Conservation (phyloP, 805 yeast species). For the Myxozyma mucilagina region DNA sequence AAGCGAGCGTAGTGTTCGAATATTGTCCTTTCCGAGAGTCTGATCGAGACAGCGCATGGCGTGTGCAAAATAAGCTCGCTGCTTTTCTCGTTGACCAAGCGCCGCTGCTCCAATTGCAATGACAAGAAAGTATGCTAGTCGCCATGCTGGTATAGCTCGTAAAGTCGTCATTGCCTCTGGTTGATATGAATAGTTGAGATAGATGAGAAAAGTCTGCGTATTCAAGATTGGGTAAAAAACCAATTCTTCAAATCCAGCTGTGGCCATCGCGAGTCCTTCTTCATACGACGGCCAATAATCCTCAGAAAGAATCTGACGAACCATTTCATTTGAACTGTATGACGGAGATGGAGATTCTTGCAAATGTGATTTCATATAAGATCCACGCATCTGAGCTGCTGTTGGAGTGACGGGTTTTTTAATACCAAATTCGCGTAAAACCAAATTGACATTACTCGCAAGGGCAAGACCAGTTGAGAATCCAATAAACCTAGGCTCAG, state of each 20-base stretch:
- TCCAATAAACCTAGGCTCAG: constrained; percentile 29
- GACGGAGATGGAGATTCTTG: neutral
- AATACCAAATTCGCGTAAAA: constrained; percentile 12
- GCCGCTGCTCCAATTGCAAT: constrained; percentile 27
- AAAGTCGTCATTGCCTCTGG: constrained; percentile 4
- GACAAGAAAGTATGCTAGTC: constrained; percentile 9
- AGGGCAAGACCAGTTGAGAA: constrained; percentile 24
- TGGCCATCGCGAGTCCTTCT: constrained; percentile 6
- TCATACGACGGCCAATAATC: constrained; percentile 21
- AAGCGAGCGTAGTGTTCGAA: constrained; percentile 17
- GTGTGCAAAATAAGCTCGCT: constrained; percentile 10
- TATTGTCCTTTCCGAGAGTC: constrained; percentile 12
- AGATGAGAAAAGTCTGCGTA: constrained; percentile 13
- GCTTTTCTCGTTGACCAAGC: constrained; percentile 13
- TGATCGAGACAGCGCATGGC: constrained; percentile 1
- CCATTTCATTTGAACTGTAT: neutral
- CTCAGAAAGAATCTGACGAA: neutral
- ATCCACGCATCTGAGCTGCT: constrained; percentile 10
- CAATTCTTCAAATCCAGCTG: constrained; percentile 18
- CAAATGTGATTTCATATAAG: constrained; percentile 3
- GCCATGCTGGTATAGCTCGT: constrained; percentile 18
- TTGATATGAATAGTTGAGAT: constrained; percentile 21
- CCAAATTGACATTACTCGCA: constrained; percentile 15
- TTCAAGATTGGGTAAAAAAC: constrained; percentile 21
- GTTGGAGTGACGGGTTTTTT: constrained; percentile 3